These are phyloP conservation scores for Trichoderma sp. DNA, from an alignment of 2,329 filamentous ascomycete genomes.

Conservation along the genomic window DNA sequence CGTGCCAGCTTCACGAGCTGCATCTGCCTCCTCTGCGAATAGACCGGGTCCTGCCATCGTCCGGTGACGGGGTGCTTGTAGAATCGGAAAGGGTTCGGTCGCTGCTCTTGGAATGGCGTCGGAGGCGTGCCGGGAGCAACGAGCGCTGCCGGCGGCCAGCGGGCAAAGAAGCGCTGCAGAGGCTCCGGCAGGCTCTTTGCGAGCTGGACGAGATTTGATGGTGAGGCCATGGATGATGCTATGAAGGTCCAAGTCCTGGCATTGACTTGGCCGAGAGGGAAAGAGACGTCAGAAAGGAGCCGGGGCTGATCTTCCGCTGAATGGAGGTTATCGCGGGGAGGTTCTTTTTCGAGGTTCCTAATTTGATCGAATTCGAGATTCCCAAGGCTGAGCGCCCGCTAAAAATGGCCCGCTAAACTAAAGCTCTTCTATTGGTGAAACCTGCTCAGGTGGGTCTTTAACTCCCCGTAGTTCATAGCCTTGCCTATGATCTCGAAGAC, in stretches of 20 bases:
- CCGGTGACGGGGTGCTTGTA: slow-evolving; percentile 78
- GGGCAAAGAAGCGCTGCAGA: slow-evolving; percentile 84
- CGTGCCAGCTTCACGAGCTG: slow-evolving; percentile 86
- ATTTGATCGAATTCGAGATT: slow-evolving; percentile 23
- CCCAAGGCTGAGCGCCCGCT: slow-evolving; percentile 31
- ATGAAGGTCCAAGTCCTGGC: slow-evolving; percentile 11
- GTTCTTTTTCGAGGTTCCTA: slow-evolving; percentile 13
- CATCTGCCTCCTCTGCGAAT: slow-evolving; percentile 84
- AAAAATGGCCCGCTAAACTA: slow-evolving; percentile 1
- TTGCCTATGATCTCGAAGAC: slow-evolving; percentile 11
- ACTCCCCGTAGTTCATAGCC: slow-evolving; percentile 27
- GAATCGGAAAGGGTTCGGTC: slow-evolving; percentile 79
- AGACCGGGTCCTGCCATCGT: slow-evolving; percentile 80
- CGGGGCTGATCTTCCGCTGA: neutral
- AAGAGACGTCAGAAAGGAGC: neutral
- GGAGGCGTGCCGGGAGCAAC: slow-evolving; percentile 50
- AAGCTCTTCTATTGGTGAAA: neutral
- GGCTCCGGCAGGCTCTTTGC: slow-evolving; percentile 75
- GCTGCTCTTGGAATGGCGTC: slow-evolving; percentile 59
- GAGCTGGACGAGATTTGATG: slow-evolving; percentile 55
- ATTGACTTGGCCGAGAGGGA: slow-evolving; percentile 13
- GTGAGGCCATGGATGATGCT: slow-evolving; percentile 39
- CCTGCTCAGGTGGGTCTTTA: neutral
- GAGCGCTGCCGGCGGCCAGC: slow-evolving; percentile 76
- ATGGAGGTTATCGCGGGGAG: slow-evolving; percentile 5